Percentiles rank a stretch among this genome's conserved stretches.
Conservation (phyloP, 495 filamentous ascomycete species). For the Aspergillus taichungensis region DNA sequence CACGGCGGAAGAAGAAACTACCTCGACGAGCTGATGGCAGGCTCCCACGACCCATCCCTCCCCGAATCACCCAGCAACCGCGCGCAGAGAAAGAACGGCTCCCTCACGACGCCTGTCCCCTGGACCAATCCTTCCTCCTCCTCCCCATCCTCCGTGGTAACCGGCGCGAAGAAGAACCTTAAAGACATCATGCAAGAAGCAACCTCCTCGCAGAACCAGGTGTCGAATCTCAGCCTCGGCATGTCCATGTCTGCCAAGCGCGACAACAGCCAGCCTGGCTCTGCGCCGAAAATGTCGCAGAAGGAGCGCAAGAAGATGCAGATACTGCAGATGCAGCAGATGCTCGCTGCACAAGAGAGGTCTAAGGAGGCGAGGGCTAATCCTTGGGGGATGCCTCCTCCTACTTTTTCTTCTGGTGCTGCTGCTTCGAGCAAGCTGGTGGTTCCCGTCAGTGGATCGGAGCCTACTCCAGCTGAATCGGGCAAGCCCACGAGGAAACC, state of each 20-base stretch:
- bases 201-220: constrained; percentile 43
- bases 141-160: constrained; percentile 32
- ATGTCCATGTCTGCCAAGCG: constrained; percentile 50
- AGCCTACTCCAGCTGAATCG: constrained; percentile 11
- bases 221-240: constrained; percentile 66
- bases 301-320: constrained; percentile 83
- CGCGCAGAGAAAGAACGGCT: constrained; percentile 15
- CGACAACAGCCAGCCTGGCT: constrained; percentile 25
- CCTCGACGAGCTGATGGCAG: constrained; percentile 30
- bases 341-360: constrained; percentile 37
- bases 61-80: constrained; percentile 23
- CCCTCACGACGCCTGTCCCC: constrained; percentile 25
- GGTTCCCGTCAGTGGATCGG: constrained; percentile 15
- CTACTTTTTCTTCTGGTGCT: constrained; percentile 11
- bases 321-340: constrained; percentile 55
- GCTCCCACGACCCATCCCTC: constrained; percentile 11
- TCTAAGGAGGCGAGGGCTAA: constrained; percentile 41
- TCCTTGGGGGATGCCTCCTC: constrained; percentile 61
- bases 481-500: constrained; percentile 31
- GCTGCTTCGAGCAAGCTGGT: too few relatives aligned
- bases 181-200: constrained; percentile 80
- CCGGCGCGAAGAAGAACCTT: constrained; percentile 60
- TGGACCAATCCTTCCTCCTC: constrained; percentile 39
- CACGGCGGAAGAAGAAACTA: constrained; percentile 21
- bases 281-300: constrained; percentile 62